Evolutionary conservation across 441 rosid species (phyloP).

Genomic region (Erodium moschatum): DNA sequence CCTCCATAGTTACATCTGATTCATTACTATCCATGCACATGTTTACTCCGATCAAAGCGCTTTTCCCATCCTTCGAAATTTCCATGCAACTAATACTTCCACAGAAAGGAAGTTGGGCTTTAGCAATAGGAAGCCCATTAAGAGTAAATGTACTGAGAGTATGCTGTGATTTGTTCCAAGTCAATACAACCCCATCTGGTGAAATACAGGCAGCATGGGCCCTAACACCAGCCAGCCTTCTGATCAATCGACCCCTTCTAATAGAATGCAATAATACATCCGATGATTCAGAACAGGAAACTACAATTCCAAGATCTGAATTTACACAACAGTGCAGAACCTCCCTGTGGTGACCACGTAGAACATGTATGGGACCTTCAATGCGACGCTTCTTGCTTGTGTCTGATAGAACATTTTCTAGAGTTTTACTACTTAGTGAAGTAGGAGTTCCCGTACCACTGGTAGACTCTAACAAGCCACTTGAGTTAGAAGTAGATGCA

Average conservation of each 20-base stretch:
- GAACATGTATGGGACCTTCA: slow-evolving; percentile 93
- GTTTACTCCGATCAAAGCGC: slow-evolving; percentile 69
- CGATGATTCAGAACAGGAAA: slow-evolving; percentile 61
- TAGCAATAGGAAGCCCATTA: slow-evolving; percentile 60
- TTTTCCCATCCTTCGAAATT: slow-evolving; percentile 69
- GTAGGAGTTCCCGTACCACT: slow-evolving; percentile 38
- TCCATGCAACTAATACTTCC: slow-evolving; percentile 73
- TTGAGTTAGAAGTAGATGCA: slow-evolving; percentile 41
- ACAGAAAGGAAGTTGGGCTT: slow-evolving; percentile 58
- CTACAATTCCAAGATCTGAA: slow-evolving; percentile 80
- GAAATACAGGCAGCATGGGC: slow-evolving; percentile 82
- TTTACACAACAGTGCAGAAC: slow-evolving; percentile 71
- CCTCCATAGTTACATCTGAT: slow-evolving; percentile 33
- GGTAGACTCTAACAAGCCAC: slow-evolving; percentile 48
- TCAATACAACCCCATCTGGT: slow-evolving; percentile 65
- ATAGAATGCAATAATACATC: slow-evolving; percentile 75
- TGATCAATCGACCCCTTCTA: slow-evolving; percentile 80
- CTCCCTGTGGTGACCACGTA: slow-evolving; percentile 77
- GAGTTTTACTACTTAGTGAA: slow-evolving; percentile 36
- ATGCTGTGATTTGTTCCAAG: slow-evolving; percentile 58
- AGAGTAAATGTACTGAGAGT: slow-evolving; percentile 64
- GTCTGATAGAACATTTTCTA: slow-evolving; percentile 44
- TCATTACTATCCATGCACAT: slow-evolving; percentile 33
- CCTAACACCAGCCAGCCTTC: slow-evolving; percentile 66
- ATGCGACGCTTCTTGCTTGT: slow-evolving; percentile 54